phyloP scores from a whole-genome alignment of 495 filamentous ascomycete species.

The Aspergillus heteromorphus region DNA sequence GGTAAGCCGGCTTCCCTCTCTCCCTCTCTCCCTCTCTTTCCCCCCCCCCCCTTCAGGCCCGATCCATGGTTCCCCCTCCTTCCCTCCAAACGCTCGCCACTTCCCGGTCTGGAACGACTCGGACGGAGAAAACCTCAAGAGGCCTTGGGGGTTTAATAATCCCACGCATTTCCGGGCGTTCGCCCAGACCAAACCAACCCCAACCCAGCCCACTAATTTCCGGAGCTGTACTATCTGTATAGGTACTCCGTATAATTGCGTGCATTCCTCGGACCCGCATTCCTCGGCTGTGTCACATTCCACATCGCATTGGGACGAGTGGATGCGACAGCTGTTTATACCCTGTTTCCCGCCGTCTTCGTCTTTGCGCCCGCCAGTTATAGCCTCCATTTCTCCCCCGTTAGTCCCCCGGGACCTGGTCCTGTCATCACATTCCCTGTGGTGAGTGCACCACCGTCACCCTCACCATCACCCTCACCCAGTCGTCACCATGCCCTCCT shows the following conservation, averaged over 20 bases:
- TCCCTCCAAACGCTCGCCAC: not conserved
- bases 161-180: not conserved
- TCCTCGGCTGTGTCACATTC: slow-evolving; percentile 19
- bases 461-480: no score
- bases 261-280: slow-evolving; percentile 17
- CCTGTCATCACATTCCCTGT: not conserved
- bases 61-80: slow-evolving; percentile 13
- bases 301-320: slow-evolving; percentile 13
- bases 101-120: slow-evolving; percentile 4
- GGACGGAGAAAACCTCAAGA: slow-evolving; percentile 5
- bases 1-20: slow-evolving; percentile 11
- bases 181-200: not conserved
- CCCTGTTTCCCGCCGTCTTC: slow-evolving; percentile 16
- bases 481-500: slow-evolving; percentile 25
- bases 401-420: not conserved
- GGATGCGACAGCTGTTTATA: slow-evolving; percentile 8
- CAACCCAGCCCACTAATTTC: slow-evolving; percentile 1
- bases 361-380: slow-evolving; percentile 2
- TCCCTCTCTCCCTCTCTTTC: not conserved
- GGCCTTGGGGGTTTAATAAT: not conserved
- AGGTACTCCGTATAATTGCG: not conserved
- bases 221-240: no score
- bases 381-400: not conserved
- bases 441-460: not conserved
- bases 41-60: not conserved